phyloP scores from a whole-genome alignment of 1,139 yeast species.

The Kodamaea sp. region DNA sequence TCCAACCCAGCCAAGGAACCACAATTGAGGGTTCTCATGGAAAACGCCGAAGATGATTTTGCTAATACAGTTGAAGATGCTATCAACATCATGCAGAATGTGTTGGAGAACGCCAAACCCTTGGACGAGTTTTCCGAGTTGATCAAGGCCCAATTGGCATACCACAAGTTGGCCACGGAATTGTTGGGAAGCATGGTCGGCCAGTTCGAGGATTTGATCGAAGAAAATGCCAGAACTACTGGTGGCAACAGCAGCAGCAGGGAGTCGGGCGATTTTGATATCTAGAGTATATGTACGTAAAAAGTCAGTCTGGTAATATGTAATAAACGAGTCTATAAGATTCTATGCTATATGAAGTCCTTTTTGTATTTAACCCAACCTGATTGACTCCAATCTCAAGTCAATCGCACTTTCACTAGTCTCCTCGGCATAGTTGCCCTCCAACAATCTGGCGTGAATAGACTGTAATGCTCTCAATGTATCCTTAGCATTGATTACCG shows the following conservation, averaged over 20 bases:
- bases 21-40: conserved; percentile 74
- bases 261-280: conserved; percentile 49
- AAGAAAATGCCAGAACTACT: conserved; percentile 36
- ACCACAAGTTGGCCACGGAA: conserved; percentile 76
- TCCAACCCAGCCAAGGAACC: conserved; percentile 78
- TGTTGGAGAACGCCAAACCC: conserved; percentile 73
- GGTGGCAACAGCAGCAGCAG: conserved; percentile 20
- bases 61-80: conserved; percentile 93
- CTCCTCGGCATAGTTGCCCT: conserved; percentile 38
- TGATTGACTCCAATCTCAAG: conserved; percentile 37
- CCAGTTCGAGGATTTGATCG: conserved; percentile 62
- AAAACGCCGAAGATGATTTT: conserved; percentile 85
- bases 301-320: too few species aligned
- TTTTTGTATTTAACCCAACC: conserved; percentile 1
- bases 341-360: too few species aligned
- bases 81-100: conserved; percentile 79
- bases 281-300: conserved; percentile 22
- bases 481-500: conserved; percentile 84
- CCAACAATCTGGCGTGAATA: conserved; percentile 76
- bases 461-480: conserved; percentile 84
- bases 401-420: conserved; percentile 36
- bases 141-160: conserved; percentile 78
- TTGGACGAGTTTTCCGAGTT: conserved; percentile 69
- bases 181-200: conserved; percentile 66
- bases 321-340: conserved; percentile 1